phyloP scores from a whole-genome alignment of 1,139 yeast genomes.

The Yamadazyma diospyri region DNA sequence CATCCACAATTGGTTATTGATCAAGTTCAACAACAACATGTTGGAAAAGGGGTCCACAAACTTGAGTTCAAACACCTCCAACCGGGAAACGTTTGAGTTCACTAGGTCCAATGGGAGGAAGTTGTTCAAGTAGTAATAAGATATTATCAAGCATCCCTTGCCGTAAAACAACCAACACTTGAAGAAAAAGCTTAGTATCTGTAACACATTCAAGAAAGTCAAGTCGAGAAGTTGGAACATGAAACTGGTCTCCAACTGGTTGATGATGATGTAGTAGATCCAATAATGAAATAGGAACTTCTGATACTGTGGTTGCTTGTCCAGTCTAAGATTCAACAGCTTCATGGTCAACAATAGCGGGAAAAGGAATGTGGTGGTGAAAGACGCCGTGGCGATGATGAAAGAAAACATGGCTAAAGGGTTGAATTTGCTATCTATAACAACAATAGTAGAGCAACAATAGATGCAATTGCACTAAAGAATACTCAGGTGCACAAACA shows the following conservation, averaged over 20 bases:
- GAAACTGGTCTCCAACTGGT: constrained; percentile 13
- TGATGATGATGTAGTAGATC: constrained; percentile 21
- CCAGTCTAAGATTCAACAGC: constrained; percentile 12
- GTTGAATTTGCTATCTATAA: constrained; percentile 1
- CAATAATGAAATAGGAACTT: constrained; percentile 25
- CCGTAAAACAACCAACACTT: constrained; percentile 27
- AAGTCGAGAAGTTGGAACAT: constrained; percentile 12
- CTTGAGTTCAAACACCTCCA: constrained; percentile 15
- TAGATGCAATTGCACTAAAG: too few species aligned
- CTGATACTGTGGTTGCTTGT: constrained; percentile 11
- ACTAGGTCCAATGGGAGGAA: constrained; percentile 4
- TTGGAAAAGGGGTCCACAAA: constrained; percentile 16
- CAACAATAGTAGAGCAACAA: not conserved
- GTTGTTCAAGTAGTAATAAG: constrained; percentile 13
- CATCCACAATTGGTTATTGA: constrained; percentile 4
- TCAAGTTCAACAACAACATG: constrained; percentile 9
- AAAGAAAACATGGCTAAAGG: constrained; percentile 6
- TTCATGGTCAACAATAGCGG: constrained; percentile 18
- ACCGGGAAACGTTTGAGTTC: constrained; percentile 5
- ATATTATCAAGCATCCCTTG: constrained; percentile 24
- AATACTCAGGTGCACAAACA: too few species aligned
- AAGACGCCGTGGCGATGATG: constrained; percentile 6
- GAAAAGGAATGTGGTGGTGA: constrained; percentile 12
- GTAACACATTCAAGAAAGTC: constrained; percentile 10
- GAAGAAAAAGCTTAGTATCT: constrained; percentile 12